These are phyloP conservation scores for Cladorrhinum sp. DNA, from an alignment of 2,329 filamentous ascomycete genomes.

Conservation along the genomic window DNA sequence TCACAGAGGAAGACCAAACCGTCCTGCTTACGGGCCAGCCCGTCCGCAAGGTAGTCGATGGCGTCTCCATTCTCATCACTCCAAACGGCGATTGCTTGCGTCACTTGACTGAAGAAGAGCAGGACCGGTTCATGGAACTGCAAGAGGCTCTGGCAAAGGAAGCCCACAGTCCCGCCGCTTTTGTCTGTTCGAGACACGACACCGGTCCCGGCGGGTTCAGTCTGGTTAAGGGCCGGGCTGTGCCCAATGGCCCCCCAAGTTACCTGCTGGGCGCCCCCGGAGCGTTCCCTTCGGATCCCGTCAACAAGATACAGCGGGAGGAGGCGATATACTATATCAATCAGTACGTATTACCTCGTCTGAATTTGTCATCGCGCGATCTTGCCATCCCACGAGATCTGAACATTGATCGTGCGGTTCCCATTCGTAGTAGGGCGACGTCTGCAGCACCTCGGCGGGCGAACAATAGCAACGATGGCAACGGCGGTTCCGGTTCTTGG, in stretches of 20 bases:
- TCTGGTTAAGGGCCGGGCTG: slow-evolving; percentile 61
- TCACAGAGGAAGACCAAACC: slow-evolving; percentile 54
- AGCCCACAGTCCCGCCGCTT: slow-evolving; percentile 52
- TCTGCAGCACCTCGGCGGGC: slow-evolving; percentile 16
- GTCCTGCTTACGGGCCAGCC: slow-evolving; percentile 54
- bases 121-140: slow-evolving; percentile 66
- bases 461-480: background rate
- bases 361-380: slow-evolving; percentile 52
- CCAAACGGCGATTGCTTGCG: slow-evolving; percentile 75
- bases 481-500: background rate
- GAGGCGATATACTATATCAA: slow-evolving; percentile 67
- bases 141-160: slow-evolving; percentile 56
- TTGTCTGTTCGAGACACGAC: slow-evolving; percentile 54
- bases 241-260: slow-evolving; percentile 60
- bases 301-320: slow-evolving; percentile 63
- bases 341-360: slow-evolving; percentile 61
- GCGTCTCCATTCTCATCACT: slow-evolving; percentile 67
- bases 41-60: slow-evolving; percentile 61
- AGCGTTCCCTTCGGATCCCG: slow-evolving; percentile 53
- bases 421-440: slow-evolving; percentile 18
- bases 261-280: slow-evolving; percentile 54
- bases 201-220: slow-evolving; percentile 53
- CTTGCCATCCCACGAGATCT: slow-evolving; percentile 30
- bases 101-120: slow-evolving; percentile 65
- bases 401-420: background rate